Conservation (phyloP, 192 early-diverging fungal genomes). For the Thoreauomyces humboldtii region DNA sequence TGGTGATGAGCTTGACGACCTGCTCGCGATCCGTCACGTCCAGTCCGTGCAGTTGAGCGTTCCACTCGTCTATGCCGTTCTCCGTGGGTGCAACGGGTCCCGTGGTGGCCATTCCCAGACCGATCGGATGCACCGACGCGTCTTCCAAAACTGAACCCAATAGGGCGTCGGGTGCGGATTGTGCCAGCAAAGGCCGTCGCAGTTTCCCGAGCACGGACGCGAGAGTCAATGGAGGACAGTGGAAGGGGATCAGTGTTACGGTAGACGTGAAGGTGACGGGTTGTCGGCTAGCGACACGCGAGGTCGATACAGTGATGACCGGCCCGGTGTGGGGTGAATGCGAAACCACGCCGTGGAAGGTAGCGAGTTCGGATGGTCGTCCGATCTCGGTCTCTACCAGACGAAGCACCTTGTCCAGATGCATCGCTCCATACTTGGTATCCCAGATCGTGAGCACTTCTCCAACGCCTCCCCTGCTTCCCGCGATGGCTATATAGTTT, state of each 20-base stretch:
- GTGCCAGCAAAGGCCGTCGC: neutral
- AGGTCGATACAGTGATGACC: slow-evolving; percentile 7
- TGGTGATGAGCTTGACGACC: neutral
- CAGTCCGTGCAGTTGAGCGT: neutral
- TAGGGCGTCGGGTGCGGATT: neutral
- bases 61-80: neutral
- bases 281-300: neutral
- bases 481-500: slow-evolving; percentile 12
- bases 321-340: slow-evolving; percentile 16
- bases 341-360: neutral
- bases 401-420: slow-evolving; percentile 3
- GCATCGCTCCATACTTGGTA: slow-evolving; percentile 21
- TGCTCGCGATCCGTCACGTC: neutral
- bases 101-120: slow-evolving; percentile 18
- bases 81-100: neutral
- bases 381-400: neutral
- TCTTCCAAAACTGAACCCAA: slow-evolving; percentile 7
- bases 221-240: slow-evolving; percentile 21
- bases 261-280: slow-evolving; percentile 12
- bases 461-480: neutral
- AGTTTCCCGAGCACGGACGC: slow-evolving; percentile 18
- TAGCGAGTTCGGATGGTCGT: neutral
- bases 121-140: neutral
- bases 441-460: slow-evolving; percentile 25
- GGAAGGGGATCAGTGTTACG: slow-evolving; percentile 8